Conservation (phyloP, 352 stramenopile species). For the Globisporangium middletonii region DNA sequence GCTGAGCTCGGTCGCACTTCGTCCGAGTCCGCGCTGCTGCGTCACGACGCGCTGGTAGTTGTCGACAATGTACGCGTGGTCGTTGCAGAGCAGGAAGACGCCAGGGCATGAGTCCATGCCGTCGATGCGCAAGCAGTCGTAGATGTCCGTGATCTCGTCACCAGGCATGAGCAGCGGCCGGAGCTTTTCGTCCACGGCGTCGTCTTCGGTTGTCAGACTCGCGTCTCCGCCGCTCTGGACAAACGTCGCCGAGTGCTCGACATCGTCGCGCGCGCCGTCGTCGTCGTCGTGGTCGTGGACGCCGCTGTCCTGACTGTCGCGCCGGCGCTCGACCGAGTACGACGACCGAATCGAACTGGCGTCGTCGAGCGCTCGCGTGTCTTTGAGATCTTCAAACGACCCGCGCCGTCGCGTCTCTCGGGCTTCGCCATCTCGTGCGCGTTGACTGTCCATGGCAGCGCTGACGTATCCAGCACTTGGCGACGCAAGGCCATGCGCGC, state of each 20-base stretch:
- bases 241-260: constrained; percentile 5
- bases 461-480: too few species aligned
- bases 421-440: background rate
- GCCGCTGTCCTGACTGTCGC: constrained; percentile 6
- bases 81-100: constrained; percentile 60
- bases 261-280: constrained; percentile 4
- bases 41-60: constrained; percentile 46
- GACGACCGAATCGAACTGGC: background rate
- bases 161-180: constrained; percentile 55
- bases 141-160: constrained; percentile 61
- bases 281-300: constrained; percentile 21
- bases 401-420: constrained; percentile 4
- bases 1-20: background rate
- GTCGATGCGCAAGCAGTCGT: constrained; percentile 66
- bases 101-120: constrained; percentile 74
- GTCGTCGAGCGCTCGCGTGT: background rate
- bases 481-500: too few species aligned
- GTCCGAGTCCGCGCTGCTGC: background rate
- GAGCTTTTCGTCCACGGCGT: constrained; percentile 56
- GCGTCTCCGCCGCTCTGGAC: constrained; percentile 9
- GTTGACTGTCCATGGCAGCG: background rate
- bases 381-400: constrained; percentile 3
- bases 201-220: constrained; percentile 20
- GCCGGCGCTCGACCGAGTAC: background rate
- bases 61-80: constrained; percentile 68